These are phyloP conservation scores for Tinospora cordifolia DNA, from an alignment of 164 flowering plant species.

Conservation along the genomic window DNA sequence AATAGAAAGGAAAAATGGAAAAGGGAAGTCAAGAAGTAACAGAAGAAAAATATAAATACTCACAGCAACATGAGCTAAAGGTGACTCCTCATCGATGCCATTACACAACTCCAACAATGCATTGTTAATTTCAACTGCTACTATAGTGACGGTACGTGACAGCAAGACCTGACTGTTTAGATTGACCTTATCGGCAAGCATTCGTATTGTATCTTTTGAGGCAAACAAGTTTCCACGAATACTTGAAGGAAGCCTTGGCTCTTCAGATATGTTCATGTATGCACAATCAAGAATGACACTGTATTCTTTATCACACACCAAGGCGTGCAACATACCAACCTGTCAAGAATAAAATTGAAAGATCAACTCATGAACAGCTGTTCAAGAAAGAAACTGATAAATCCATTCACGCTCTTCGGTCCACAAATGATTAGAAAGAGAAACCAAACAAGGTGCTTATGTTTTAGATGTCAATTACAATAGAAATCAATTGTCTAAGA, in stretches of 20 bases:
- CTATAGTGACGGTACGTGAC: conserved; percentile 65
- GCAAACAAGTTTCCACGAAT: conserved; percentile 57
- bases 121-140: conserved; percentile 66
- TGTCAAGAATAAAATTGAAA: conserved; percentile 27
- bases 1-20: too few species aligned
- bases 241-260: conserved; percentile 81
- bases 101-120: conserved; percentile 81
- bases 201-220: conserved; percentile 62
- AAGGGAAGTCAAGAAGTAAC: background rate
- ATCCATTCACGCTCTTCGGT: too few species aligned
- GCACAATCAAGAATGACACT: conserved; percentile 65
- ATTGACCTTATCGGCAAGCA: conserved; percentile 89
- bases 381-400: too few species aligned
- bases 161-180: conserved; percentile 64
- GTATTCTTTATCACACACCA: conserved; percentile 84
- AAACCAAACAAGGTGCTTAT: background rate
- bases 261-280: conserved; percentile 66
- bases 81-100: conserved; percentile 66
- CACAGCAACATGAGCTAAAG: conserved; percentile 79
- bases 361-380: background rate
- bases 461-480: background rate
- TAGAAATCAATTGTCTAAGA: background rate
- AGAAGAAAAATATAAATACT: conserved; percentile 26
- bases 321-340: conserved; percentile 73
- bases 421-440: background rate